Evolutionary conservation across 169 alveolate genomes (phyloP), one percentile per base, ranked within the genome.

Genomic region (Babesia bigemina): DNA sequence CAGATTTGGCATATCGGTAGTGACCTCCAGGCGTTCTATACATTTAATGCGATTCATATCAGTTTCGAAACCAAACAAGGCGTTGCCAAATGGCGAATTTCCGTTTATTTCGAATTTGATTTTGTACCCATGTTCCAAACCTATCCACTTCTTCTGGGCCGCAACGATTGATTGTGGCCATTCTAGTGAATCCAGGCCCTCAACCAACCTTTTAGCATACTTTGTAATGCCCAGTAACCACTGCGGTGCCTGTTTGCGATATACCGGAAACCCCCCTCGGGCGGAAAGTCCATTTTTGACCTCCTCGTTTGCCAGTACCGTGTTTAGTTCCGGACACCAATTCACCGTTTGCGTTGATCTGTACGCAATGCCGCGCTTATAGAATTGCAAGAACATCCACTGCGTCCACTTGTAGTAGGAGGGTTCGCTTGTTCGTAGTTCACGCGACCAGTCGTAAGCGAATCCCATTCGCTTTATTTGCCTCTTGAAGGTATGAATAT

Each of bases 231-330:
- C 87, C 19, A 95, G 85, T 61, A 85, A 88, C 98, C 98, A 95
- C 84, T 95, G 96, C 33, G 66, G 67, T 63, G 92, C 70, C 74
- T 59, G 69, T 57, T 90, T 91, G 58, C 90, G 85, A 75, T 87
- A 91, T 7, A 94, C 97, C 29, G 85, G 79, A 67, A 91, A 93
- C 29, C 94, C 93, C 29, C 96, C 93, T 45, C 98, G 59, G 77
- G 93, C 93, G 19, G 96, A 92, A 44, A 83, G 63, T 16, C 98
- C 98, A 47, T 94, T 74, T 21, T 75, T 90, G 19, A 95, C 94
- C 63, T 95, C 96, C 79, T 95, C 98, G 75, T 95, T 93, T 13
- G 98, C 95, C 28, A 95, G 92, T 42, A 95, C 98, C 24, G 97
- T 91, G 63, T 90, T 65, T 71, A 90, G 65, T 9, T 72, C 91